Evolutionary conservation across 176 grass and related monocot genomes (phyloP).

Genomic region (Microstegium vimineum): DNA sequence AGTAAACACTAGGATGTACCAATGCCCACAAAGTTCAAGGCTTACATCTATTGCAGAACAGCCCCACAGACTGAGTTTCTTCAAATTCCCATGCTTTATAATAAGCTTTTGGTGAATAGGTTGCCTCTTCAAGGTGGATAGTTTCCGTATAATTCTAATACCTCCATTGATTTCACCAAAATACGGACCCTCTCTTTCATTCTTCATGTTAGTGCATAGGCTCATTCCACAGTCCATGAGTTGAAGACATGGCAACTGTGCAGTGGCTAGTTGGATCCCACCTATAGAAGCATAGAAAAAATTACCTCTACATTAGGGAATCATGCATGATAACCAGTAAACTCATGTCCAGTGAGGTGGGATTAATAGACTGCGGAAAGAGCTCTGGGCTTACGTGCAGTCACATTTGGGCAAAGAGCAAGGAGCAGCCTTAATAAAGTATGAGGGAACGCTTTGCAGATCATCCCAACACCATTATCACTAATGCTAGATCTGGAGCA

Average conservation of each 20-base stretch:
- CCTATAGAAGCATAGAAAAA: slow-evolving; percentile 45
- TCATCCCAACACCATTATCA: slow-evolving; percentile 84
- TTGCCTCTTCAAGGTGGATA: slow-evolving; percentile 35
- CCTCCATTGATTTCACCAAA: slow-evolving; percentile 43
- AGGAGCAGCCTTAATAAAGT: slow-evolving; percentile 79
- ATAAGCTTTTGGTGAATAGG: slow-evolving; percentile 70
- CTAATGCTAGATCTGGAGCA: slow-evolving; percentile 81
- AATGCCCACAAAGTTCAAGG: not conserved
- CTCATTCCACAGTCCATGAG: slow-evolving; percentile 97
- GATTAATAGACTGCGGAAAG: not conserved
- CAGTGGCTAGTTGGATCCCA: slow-evolving; percentile 80
- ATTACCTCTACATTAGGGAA: not conserved
- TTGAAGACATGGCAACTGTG: slow-evolving; percentile 79
- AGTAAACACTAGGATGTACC: not conserved
- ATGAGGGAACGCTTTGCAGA: slow-evolving; percentile 76
- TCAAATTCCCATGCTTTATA: slow-evolving; percentile 82
- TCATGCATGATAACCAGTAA: not conserved
- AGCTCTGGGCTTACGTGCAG: slow-evolving; percentile 49
- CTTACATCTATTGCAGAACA: slow-evolving; percentile 95
- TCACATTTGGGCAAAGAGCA: slow-evolving; percentile 89
- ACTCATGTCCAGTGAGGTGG: not conserved
- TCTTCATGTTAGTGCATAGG: slow-evolving; percentile 42
- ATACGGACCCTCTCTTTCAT: slow-evolving; percentile 34
- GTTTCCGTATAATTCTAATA: slow-evolving; percentile 47
- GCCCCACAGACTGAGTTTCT: slow-evolving; percentile 91